Evolutionary conservation across 108 stramenopile genomes (phyloP), one percentile per base, ranked within the genome.

Genomic region (Cyclostephanos tholiformis): DNA sequence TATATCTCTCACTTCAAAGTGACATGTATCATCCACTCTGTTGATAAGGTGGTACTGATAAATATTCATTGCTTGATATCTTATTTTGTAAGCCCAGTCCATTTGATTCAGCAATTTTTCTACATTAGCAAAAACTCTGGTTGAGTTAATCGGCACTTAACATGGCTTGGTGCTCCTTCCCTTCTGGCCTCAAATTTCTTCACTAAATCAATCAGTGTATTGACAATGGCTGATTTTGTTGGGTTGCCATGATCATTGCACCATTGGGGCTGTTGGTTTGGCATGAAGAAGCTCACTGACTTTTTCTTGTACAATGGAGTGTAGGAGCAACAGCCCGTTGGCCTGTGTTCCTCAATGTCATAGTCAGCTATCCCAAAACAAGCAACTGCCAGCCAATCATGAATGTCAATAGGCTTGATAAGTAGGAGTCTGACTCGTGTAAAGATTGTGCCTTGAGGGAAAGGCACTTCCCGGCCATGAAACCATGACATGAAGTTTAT

Each of bases 61-160:
- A 53, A 53, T 53, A 53, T 25, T 53, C 52, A 53, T 53, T 53
- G 52, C 25, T 53, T 4, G 52, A 19, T 53, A 53, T 53, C 25
- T 25, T 22, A 53, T 53, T 53, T 53, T 53, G n/a, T 20, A 25
- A 41, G 41, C 41, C 41, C 41, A 41, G 41, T 41, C 41, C 9
- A 7, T 41, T 41, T 41, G 41, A 7, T 7, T 41, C 41, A 7
- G 41, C 41, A 41, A 41, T 41, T 41, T 41, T 41, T 41, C 25
- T 53, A 4, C 52, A 53, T 53, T 22, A 53, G 25, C 52, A 25
- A 22, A 7, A 53, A 53, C 52, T 53, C 52, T 25, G 25, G 25
- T 53, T 53, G 52, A 53, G 52, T 53, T 4, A 53, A 25, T 4
- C 10, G 23, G 23, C 52, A n/a, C 25, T 53, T 53, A 4, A 53